phyloP scores from a whole-genome alignment of 306 rosid genomes.

The Hylodesmum podocarpum region DNA sequence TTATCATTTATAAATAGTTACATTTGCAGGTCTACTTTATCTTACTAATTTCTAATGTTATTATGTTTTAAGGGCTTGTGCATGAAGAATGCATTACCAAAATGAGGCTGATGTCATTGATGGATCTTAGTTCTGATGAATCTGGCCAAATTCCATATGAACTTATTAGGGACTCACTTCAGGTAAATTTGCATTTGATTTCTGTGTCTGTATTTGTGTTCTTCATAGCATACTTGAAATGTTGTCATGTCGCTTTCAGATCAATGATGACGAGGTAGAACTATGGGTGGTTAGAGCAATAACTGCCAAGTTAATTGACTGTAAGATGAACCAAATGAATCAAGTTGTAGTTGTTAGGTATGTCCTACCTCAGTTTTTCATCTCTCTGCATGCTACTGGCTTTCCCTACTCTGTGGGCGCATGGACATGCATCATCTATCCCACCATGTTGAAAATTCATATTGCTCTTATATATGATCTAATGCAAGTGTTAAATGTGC shows the following conservation, averaged over 20 bases:
- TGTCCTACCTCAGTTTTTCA: conserved; percentile 9
- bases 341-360: conserved; percentile 82
- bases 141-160: conserved; percentile 71
- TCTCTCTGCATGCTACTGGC: background rate
- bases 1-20: background rate
- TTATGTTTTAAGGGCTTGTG: conserved; percentile 61
- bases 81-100: conserved; percentile 83
- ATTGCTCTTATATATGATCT: background rate
- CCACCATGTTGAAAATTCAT: background rate
- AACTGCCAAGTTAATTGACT: conserved; percentile 76
- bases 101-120: conserved; percentile 84
- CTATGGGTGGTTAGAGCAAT: conserved; percentile 87
- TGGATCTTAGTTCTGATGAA: conserved; percentile 77
- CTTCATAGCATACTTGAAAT: background rate
- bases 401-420: background rate
- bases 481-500: conserved; percentile 38
- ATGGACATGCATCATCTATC: background rate
- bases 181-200: conserved; percentile 45
- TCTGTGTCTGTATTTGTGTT: background rate
- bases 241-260: conserved; percentile 41
- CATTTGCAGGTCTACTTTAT: background rate
- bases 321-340: conserved; percentile 98
- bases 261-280: conserved; percentile 81
- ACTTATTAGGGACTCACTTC: conserved; percentile 70
- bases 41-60: background rate